A percentile compares a stretch with the other conserved stretches of the same genome.
phyloP scores from a whole-genome alignment of 1,139 yeast species.

The Arxiozyma telluris region DNA sequence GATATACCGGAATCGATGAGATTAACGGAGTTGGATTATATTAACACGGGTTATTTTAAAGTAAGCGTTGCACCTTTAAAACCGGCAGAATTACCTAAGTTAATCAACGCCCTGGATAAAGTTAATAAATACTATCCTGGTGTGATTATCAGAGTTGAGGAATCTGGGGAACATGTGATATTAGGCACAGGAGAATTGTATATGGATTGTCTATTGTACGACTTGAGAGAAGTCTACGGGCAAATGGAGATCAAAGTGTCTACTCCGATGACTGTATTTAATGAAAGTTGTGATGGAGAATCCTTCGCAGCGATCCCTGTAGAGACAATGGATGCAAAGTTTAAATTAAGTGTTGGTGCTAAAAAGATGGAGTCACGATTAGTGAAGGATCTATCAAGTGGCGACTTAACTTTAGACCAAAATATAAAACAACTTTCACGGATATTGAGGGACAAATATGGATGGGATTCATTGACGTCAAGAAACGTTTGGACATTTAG shows the following conservation, averaged over 20 bases:
- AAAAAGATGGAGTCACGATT: conserved; percentile 61
- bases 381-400: conserved; percentile 39
- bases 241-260: conserved; percentile 72
- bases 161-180: conserved; percentile 79
- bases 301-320: conserved; percentile 62
- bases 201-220: conserved; percentile 76
- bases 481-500: conserved; percentile 70
- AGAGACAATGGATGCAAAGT: conserved; percentile 45
- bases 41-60: conserved; percentile 57
- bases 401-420: conserved; percentile 21
- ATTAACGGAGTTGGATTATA: conserved; percentile 18
- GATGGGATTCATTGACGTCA: conserved; percentile 80
- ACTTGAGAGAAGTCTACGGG: conserved; percentile 51
- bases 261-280: conserved; percentile 71
- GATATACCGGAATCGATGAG: neutral
- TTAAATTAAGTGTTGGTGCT: conserved; percentile 61
- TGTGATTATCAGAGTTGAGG: conserved; percentile 62
- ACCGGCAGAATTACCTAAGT: conserved; percentile 70
- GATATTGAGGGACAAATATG: conserved; percentile 46
- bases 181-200: conserved; percentile 83
- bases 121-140: conserved; percentile 60
- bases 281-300: conserved; percentile 65
- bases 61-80: conserved; percentile 74
- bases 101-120: conserved; percentile 58
- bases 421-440: conserved; percentile 32